Evolutionary conservation across 1,284 basidiomycete genomes (phyloP).

Genomic region (Ceratobasidium sp.): DNA sequence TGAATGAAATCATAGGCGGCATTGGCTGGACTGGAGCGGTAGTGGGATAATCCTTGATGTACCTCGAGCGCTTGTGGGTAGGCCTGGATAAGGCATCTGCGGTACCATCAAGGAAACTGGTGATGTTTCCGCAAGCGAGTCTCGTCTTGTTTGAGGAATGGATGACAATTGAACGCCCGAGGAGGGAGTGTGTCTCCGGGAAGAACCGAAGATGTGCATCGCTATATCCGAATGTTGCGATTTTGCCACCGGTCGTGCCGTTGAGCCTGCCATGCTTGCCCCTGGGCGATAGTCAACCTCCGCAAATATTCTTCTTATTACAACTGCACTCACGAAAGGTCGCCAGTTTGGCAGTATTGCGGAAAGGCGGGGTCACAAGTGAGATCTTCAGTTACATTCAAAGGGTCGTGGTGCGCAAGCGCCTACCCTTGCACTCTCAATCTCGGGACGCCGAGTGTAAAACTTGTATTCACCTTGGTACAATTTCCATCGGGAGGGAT

Average conservation of each 20-base stretch:
- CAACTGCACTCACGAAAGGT: constrained; percentile 41
- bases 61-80: constrained; percentile 40
- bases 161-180: constrained; percentile 47
- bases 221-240: constrained; percentile 40
- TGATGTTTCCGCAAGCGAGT: constrained; percentile 48
- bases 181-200: constrained; percentile 46
- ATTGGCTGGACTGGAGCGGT: constrained; percentile 18
- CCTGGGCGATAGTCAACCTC: constrained; percentile 8
- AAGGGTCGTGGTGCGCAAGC: constrained; percentile 46
- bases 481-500: constrained; percentile 44
- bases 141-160: constrained; percentile 45
- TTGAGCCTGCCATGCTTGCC: constrained; percentile 47
- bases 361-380: constrained; percentile 46
- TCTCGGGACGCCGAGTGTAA: not conserved
- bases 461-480: constrained; percentile 33
- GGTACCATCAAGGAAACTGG: constrained; percentile 46
- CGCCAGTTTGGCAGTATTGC: constrained; percentile 47
- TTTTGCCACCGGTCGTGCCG: constrained; percentile 40
- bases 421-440: constrained; percentile 38
- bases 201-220: constrained; percentile 47
- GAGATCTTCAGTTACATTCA: constrained; percentile 44
- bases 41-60: constrained; percentile 41
- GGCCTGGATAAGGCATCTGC: constrained; percentile 39
- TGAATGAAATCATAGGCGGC: constrained; percentile 15
- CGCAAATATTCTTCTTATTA: not conserved